Evolutionary conservation across 768 basidiomycete species (phyloP).

Genomic region (Lactarius hengduanensis): DNA sequence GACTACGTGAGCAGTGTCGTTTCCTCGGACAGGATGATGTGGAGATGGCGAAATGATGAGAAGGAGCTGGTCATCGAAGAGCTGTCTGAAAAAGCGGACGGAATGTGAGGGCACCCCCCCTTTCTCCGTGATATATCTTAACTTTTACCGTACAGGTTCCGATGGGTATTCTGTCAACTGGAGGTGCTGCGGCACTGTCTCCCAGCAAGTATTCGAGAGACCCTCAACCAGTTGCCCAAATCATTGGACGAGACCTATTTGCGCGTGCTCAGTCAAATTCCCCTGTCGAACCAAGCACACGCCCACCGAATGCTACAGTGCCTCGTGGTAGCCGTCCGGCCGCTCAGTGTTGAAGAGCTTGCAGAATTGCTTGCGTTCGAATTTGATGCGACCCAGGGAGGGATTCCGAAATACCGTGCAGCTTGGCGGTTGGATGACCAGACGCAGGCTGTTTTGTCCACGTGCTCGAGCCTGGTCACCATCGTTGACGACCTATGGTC

Average conservation of each 20-base stretch:
- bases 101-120: background rate
- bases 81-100: background rate
- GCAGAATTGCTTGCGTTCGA: background rate
- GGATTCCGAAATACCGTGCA: background rate
- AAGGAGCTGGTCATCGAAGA: background rate
- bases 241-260: background rate
- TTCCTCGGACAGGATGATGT: background rate
- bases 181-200: background rate
- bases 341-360: background rate
- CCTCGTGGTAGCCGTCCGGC: background rate
- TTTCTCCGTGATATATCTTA: background rate
- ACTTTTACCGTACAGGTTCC: background rate
- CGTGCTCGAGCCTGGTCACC: background rate
- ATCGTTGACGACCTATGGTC: background rate
- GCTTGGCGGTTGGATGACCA: constrained; percentile 1
- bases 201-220: background rate
- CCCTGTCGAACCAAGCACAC: background rate
- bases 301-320: background rate
- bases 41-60: background rate
- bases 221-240: background rate
- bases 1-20: background rate
- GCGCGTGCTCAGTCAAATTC: background rate
- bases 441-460: background rate
- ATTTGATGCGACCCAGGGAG: background rate
- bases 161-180: background rate